phyloP scores from a whole-genome alignment of 768 basidiomycete genomes.

The Tylopilus subfusipes region DNA sequence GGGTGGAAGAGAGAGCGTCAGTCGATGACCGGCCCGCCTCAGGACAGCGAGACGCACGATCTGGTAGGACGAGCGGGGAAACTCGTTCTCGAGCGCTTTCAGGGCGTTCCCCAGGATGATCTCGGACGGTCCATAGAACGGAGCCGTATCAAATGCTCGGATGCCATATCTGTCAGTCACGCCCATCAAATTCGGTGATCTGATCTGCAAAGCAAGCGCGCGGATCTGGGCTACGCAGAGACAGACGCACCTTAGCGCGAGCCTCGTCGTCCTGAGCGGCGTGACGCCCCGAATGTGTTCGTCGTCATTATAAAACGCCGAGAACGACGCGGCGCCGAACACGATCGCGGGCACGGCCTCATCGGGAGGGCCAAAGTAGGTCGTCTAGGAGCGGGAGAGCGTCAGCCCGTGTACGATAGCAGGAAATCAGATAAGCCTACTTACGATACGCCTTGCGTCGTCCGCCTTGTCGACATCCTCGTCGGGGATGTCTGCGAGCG shows the following conservation, averaged over 20 bases:
- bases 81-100: slow-evolving; percentile 56
- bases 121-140: slow-evolving; percentile 80
- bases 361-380: slow-evolving; percentile 28
- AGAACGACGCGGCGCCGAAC: slow-evolving; percentile 72
- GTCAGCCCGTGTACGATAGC: slow-evolving; percentile 5
- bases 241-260: slow-evolving; percentile 64
- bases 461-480: slow-evolving; percentile 38
- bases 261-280: slow-evolving; percentile 65
- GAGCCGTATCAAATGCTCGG: slow-evolving; percentile 75
- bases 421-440: background rate
- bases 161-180: slow-evolving; percentile 66
- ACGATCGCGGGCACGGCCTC: slow-evolving; percentile 47
- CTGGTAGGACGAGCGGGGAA: slow-evolving; percentile 74
- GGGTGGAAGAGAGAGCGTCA: background rate
- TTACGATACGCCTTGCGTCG: slow-evolving; percentile 34
- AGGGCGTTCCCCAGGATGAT: slow-evolving; percentile 68
- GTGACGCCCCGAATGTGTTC: slow-evolving; percentile 50
- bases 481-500: slow-evolving; percentile 41
- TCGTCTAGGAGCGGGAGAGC: slow-evolving; percentile 21
- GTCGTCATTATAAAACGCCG: slow-evolving; percentile 61
- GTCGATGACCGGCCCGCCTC: background rate
- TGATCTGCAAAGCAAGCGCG: no score
- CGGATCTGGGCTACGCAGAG: background rate
- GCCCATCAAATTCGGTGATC: no score
- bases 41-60: slow-evolving; percentile 41